Base-by-base conservation (phyloP, 306 rosid genomes). In the Purshia tridentata region DNA sequence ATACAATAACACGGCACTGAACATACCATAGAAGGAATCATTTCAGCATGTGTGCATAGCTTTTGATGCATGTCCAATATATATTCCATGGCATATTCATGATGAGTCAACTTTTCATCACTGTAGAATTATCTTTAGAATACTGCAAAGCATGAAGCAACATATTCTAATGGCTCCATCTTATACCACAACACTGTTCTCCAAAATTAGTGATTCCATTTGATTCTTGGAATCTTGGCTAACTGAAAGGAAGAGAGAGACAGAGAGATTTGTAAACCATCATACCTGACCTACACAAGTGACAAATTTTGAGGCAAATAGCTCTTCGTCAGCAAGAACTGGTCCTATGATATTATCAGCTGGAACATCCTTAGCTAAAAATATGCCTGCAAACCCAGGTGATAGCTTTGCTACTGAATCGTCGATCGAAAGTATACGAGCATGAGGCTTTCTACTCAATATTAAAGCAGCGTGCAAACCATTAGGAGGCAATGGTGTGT, bases 271-370 rank as follows among this genome's bases (percentile, higher is more conserved):
- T 23, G 40, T 70, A 65, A 87, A 78, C 74, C 68, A 70, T 70
- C 60, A 57, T 85, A 94, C 98, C 96, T 91, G 97, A 72, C 98
- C 98, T 42, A 91, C 97, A 60, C 96, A 94, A 77, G 97, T 91
- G 81, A 89, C 80, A 69, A 79, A 80, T 65, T 91, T 85, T 59
- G 89, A 78, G 29, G 98, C 97, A 85, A 84, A 94, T 65, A 94
- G 87, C 22, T 91, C 97, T 82, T 94, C 97, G 48, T 94, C 98
- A 47, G 58, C 52, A 86, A 88, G 70, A 77, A 89, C 81, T 23
- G 98, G 76, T 74, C 97, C 97, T 63, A 94, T 77, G 39, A 70
- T 88, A 73, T 88, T 89, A 82, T 73, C 86, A 49, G 88, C 91
- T 0, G 98, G 98, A 47, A 91, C 51, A 75, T 90, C 89, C 70